phyloP scores from a whole-genome alignment of 83 land plant genomes.

The Thuja plicata region DNA sequence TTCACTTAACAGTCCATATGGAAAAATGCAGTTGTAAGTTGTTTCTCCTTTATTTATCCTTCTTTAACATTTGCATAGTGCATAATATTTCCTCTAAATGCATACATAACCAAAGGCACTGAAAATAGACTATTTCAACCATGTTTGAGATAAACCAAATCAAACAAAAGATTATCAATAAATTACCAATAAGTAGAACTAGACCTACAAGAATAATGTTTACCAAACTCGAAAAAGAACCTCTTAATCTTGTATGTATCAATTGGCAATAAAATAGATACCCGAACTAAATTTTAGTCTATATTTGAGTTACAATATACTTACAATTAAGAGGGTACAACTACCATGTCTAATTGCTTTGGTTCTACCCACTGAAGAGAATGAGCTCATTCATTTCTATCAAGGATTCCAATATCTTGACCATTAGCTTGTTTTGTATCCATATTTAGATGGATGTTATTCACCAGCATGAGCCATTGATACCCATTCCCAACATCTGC shows the following conservation, averaged over 20 bases:
- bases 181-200: too few relatives aligned
- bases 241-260: not conserved
- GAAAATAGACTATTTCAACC: too few relatives aligned
- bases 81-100: not conserved
- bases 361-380: conserved; percentile 8
- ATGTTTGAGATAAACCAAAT: too few relatives aligned
- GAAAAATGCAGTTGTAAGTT: too few relatives aligned
- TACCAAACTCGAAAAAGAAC: too few relatives aligned
- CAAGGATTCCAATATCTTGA: not conserved
- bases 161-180: too few relatives aligned
- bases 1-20: too few relatives aligned
- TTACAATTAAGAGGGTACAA: not conserved
- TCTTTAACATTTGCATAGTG: too few relatives aligned
- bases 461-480: not conserved
- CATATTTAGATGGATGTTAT: not conserved
- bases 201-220: not conserved
- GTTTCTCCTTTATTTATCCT: not conserved
- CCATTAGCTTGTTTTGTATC: not conserved
- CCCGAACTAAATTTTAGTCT: not conserved
- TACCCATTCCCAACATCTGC: conserved; percentile 1
- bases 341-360: not conserved
- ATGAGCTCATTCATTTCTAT: conserved; percentile 7
- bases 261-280: too few relatives aligned
- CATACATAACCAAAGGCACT: not conserved
- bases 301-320: not conserved